phyloP scores from a whole-genome alignment of 345 rosid species.

The Gossypioides kirkii region DNA sequence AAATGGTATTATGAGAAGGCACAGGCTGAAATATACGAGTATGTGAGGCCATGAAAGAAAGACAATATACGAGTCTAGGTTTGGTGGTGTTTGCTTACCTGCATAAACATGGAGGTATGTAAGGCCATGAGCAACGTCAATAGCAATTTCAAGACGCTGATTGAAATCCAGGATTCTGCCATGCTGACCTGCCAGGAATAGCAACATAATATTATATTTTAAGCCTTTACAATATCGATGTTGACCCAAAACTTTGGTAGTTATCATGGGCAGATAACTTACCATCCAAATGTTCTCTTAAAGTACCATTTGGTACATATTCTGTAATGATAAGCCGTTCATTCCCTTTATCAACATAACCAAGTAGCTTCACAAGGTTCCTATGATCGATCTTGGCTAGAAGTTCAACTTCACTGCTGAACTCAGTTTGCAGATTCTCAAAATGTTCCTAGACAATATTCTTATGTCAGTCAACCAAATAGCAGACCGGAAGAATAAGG shows the following conservation, averaged over 20 bases:
- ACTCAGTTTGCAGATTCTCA: slow-evolving; percentile 63
- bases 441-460: slow-evolving; percentile 56
- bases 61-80: not conserved
- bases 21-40: not conserved
- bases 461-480: slow-evolving; percentile 22
- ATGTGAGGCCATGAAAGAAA: not conserved
- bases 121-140: slow-evolving; percentile 92
- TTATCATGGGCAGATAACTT: slow-evolving; percentile 21
- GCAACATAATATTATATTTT: not conserved
- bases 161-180: slow-evolving; percentile 75
- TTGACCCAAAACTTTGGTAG: not conserved
- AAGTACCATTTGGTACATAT: slow-evolving; percentile 86
- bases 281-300: slow-evolving; percentile 96
- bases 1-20: not conserved
- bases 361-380: slow-evolving; percentile 83
- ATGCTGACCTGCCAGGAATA: slow-evolving; percentile 42
- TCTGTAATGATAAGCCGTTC: slow-evolving; percentile 94
- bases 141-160: slow-evolving; percentile 87
- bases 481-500: not conserved
- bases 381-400: slow-evolving; percentile 90
- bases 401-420: slow-evolving; percentile 93
- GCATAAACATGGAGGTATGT: slow-evolving; percentile 88
- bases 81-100: slow-evolving; percentile 38
- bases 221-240: not conserved
- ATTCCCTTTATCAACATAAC: slow-evolving; percentile 75